Percentiles rank a stretch among this genome's conserved stretches.
These are phyloP conservation scores for Anthracocystis panici-leucophaei DNA, from an alignment of 1,284 basidiomycete genomes.

Conservation along the genomic window DNA sequence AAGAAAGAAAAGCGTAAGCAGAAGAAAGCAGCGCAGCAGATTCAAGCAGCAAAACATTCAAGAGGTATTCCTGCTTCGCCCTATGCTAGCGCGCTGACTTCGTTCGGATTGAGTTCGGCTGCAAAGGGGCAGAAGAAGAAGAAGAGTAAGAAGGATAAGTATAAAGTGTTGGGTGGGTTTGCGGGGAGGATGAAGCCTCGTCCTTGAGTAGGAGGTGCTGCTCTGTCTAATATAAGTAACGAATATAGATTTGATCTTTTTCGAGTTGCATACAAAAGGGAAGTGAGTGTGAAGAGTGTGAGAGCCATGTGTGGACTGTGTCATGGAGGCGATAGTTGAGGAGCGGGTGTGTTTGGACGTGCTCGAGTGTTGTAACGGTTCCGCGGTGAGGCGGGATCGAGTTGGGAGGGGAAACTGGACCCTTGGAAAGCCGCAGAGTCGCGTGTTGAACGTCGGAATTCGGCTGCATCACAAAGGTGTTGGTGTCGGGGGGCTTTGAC, in stretches of 20 bases:
- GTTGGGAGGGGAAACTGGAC: background rate
- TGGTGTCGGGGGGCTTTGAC: background rate
- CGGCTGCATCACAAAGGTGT: conserved; percentile 2
- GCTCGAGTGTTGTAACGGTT: too few relatives aligned
- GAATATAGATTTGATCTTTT: background rate
- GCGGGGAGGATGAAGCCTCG: conserved; percentile 38
- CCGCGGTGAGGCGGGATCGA: too few relatives aligned
- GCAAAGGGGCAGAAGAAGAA: conserved; percentile 24
- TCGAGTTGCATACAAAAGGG: background rate
- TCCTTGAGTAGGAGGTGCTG: background rate
- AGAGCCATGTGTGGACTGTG: background rate
- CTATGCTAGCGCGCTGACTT: conserved; percentile 32
- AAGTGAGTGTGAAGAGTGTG: too few relatives aligned
- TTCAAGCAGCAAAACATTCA: conserved; percentile 9
- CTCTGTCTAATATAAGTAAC: background rate
- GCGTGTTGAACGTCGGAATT: conserved; percentile 4
- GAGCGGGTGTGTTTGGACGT: background rate
- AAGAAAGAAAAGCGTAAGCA: conserved; percentile 45
- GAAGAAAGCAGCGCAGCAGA: conserved; percentile 36
- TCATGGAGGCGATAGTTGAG: too few relatives aligned
- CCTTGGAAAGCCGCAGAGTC: background rate
- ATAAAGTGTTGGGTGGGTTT: conserved; percentile 16
- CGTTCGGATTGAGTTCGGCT: background rate
- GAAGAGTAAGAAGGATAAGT: conserved; percentile 23
- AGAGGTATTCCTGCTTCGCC: conserved; percentile 29